Base-by-base conservation (phyloP, 176 grass and related monocot species). In the Coix lacrymajobi region DNA sequence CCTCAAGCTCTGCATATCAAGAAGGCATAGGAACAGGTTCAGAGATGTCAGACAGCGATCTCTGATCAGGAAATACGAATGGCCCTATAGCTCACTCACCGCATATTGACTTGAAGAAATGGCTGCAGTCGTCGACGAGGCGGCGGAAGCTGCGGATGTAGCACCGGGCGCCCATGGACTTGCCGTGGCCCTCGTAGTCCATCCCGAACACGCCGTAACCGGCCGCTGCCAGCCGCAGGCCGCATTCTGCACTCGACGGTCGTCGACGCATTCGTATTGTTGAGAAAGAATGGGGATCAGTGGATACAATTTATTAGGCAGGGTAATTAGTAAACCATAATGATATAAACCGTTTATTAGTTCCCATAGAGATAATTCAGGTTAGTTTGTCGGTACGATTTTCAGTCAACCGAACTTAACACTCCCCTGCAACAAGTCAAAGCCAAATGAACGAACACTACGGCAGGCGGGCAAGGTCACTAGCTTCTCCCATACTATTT, bases 111-210 rank as follows among this genome's bases (percentile, higher is more conserved):
- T 90, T 98, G 92, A 86, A 98, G 90, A 95, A 95, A 16, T 28
- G 45, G 57, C 93, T 19, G 40, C 92, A 95, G 81, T 95, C 96
- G 0, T 92, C 78, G 19, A 98, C 83, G 9, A 98, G 88, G 24
- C 85, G 75, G 74, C 75, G 78, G 32, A 98, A 98, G 63, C 90
- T 95, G 52, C 77, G 92, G 83, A 98, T 95, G 83, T 98, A 98
- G 84, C 92, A 95, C 8, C 92, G 81, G 43, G 82, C 46, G 36
- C 96, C 96, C 82, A 76, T 89, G 3, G 96, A 98, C 84, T 84
- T 90, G 36, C 96, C 96, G 31, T 98, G 96, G 0, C 96, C 96
- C 76, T 98, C 92, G 58, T 98, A 98, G 84, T 98, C 95, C 4
- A 98, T 89, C 31, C 95, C 96, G 60, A 91, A 93, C 51, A 95